These are phyloP conservation scores for Pseudogymnoascus sp. DNA, from an alignment of 2,329 filamentous ascomycete species.

Conservation along the genomic window DNA sequence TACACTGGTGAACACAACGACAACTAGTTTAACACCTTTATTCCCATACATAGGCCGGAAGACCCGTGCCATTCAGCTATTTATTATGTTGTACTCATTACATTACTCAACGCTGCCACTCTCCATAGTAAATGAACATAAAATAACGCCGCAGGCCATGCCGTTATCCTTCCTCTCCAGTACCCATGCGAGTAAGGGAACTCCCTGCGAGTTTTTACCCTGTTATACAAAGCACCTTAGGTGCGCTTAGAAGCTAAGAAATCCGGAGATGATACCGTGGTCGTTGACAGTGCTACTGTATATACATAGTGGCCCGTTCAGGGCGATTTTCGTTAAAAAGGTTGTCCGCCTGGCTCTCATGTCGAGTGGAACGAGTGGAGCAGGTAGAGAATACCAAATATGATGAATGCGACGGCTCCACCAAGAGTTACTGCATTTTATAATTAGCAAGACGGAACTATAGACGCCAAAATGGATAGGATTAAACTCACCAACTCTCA, in stretches of 20 bases:
- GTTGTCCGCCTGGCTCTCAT: conserved; percentile 13
- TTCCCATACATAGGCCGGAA: background rate
- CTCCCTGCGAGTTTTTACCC: background rate
- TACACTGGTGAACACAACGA: background rate
- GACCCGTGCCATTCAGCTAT: background rate
- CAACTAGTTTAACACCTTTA: background rate
- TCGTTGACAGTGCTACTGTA: conserved; percentile 7
- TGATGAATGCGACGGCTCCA: conserved; percentile 79
- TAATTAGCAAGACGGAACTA: conserved; percentile 17
- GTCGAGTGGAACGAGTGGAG: conserved; percentile 65
- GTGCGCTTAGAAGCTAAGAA: conserved; percentile 8
- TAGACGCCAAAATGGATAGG: conserved; percentile 10
- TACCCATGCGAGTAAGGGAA: background rate
- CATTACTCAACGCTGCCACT: background rate
- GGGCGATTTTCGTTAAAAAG: conserved; percentile 1
- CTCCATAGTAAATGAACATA: background rate
- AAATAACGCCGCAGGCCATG: conserved; percentile 1
- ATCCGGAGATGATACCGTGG: background rate
- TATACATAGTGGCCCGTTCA: conserved; percentile 1
- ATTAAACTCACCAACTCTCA: conserved; percentile 77
- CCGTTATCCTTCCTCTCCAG: background rate
- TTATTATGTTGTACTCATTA: conserved; percentile 5
- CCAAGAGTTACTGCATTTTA: conserved; percentile 72
- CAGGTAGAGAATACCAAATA: conserved; percentile 88
- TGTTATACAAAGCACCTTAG: background rate